A percentile compares a stretch with the other conserved stretches of the same genome.
Evolutionary conservation across 2,329 filamentous ascomycete species (phyloP).

Genomic region (Cryphonectria japonica): DNA sequence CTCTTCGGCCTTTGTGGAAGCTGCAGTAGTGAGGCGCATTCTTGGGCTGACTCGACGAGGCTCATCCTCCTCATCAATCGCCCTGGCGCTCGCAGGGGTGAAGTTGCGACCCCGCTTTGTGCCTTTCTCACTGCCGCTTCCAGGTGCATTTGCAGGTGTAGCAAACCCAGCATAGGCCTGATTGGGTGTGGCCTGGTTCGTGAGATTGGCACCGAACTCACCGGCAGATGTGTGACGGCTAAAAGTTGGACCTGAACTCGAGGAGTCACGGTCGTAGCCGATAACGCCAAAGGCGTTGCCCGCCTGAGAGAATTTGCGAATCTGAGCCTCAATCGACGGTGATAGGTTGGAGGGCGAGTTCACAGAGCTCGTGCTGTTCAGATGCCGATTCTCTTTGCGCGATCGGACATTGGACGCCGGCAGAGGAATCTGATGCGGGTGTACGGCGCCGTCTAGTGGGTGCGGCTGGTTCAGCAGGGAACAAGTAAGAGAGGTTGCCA

Average conservation of each 20-base stretch:
- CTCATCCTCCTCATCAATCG: slow-evolving; percentile 53
- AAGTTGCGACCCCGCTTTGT: slow-evolving; percentile 52
- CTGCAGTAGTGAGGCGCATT: slow-evolving; percentile 21
- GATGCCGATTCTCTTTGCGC: slow-evolving; percentile 48
- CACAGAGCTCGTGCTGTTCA: slow-evolving; percentile 32
- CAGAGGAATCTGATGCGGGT: slow-evolving; percentile 36
- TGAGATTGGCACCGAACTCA: slow-evolving; percentile 40
- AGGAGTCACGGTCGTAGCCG: slow-evolving; percentile 32
- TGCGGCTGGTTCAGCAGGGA: slow-evolving; percentile 54
- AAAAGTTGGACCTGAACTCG: slow-evolving; percentile 38
- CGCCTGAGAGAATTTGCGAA: slow-evolving; percentile 46
- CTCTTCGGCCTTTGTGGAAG: neutral
- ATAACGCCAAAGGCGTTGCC: slow-evolving; percentile 27
- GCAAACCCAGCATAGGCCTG: slow-evolving; percentile 32
- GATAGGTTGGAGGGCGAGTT: slow-evolving; percentile 24
- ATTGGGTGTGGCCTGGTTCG: slow-evolving; percentile 35
- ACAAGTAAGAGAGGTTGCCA: slow-evolving; percentile 49
- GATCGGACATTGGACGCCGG: slow-evolving; percentile 47
- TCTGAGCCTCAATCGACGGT: slow-evolving; percentile 35
- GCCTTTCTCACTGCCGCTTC: slow-evolving; percentile 40
- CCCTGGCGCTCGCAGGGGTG: slow-evolving; percentile 50
- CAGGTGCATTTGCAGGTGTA: slow-evolving; percentile 24
- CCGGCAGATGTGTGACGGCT: slow-evolving; percentile 37
- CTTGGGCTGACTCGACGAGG: slow-evolving; percentile 44
- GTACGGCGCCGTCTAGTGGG: slow-evolving; percentile 39